Percentiles rank a stretch among this genome's conserved stretches.
Evolutionary conservation across 352 stramenopile genomes (phyloP).

Genomic region (Thraustotheca clavata): DNA sequence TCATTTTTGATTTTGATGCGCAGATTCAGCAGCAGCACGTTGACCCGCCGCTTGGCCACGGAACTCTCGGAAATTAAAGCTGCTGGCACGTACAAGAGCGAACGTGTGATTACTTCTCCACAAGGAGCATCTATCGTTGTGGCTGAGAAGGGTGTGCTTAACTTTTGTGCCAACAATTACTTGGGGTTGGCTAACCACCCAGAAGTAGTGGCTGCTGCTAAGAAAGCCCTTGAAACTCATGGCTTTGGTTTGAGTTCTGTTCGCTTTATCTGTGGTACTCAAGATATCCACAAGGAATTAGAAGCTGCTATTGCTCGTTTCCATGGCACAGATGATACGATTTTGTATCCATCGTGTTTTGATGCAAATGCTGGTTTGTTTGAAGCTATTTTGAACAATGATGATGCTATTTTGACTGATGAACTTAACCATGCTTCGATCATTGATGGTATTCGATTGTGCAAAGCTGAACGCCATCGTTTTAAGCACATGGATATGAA

Average conservation of each 20-base stretch:
- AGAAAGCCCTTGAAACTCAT: slow-evolving; percentile 74
- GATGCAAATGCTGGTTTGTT: slow-evolving; percentile 92
- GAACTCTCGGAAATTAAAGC: slow-evolving; percentile 67
- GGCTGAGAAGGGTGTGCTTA: slow-evolving; percentile 64
- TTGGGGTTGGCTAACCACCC: slow-evolving; percentile 87
- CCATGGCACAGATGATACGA: slow-evolving; percentile 91
- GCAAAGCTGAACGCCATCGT: slow-evolving; percentile 88
- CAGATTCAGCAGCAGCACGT: slow-evolving; percentile 36
- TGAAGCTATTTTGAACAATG: slow-evolving; percentile 75
- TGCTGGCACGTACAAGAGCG: slow-evolving; percentile 81
- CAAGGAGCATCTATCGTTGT: slow-evolving; percentile 79
- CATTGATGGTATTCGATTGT: slow-evolving; percentile 91
- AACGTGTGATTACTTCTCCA: slow-evolving; percentile 86
- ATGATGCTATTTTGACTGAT: slow-evolving; percentile 91
- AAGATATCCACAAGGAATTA: slow-evolving; percentile 92
- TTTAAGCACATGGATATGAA: slow-evolving; percentile 92
- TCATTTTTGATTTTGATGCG: slow-evolving; percentile 1
- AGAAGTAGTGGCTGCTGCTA: slow-evolving; percentile 74
- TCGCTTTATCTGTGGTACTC: slow-evolving; percentile 92
- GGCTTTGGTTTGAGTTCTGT: slow-evolving; percentile 89
- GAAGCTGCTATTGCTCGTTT: slow-evolving; percentile 87
- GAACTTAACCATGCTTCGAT: slow-evolving; percentile 92
- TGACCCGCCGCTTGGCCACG: slow-evolving; percentile 64
- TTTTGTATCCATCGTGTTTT: slow-evolving; percentile 92
- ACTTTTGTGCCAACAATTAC: slow-evolving; percentile 95